Conservation (phyloP, 371 early-diverging fungal genomes). For the Nematocida ausubeli region DNA sequence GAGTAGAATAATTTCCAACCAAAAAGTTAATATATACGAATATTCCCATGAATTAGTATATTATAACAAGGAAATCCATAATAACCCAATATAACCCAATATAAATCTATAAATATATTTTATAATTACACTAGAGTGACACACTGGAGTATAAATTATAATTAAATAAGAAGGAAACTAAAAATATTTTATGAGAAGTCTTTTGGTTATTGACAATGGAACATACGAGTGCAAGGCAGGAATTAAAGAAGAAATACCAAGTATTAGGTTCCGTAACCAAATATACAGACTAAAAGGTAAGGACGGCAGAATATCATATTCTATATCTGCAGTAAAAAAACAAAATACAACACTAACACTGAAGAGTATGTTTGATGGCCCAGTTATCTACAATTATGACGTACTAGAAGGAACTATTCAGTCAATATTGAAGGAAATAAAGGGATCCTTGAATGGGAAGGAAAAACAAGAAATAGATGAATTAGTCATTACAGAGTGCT, state of each 20-base stretch:
- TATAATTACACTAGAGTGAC: too few relatives aligned
- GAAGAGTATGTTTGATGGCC: slow-evolving; percentile 66
- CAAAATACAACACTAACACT: slow-evolving; percentile 20
- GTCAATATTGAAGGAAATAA: slow-evolving; percentile 59
- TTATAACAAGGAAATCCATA: too few relatives aligned
- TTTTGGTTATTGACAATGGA: slow-evolving; percentile 66
- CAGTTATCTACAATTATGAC: slow-evolving; percentile 65
- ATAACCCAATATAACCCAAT: too few relatives aligned
- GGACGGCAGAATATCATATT: slow-evolving; percentile 16
- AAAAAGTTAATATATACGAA: too few relatives aligned
- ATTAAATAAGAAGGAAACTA: not conserved
- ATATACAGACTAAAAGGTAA: slow-evolving; percentile 58
- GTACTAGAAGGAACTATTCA: slow-evolving; percentile 63
- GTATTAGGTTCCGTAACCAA: slow-evolving; percentile 59
- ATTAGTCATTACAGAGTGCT: slow-evolving; percentile 64
- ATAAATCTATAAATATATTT: too few relatives aligned
- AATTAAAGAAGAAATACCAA: slow-evolving; percentile 9
- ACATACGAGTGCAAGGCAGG: slow-evolving; percentile 66
- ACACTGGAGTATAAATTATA: too few relatives aligned
- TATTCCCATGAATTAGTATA: too few relatives aligned
- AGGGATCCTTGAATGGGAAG: not conserved
- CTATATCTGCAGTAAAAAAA: slow-evolving; percentile 34
- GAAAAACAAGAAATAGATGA: slow-evolving; percentile 33
- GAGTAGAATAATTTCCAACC: too few relatives aligned
- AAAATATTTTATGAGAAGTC: slow-evolving; percentile 19